Evolutionary conservation across 179 eudicot species (phyloP).

Genomic region (Beta macrorhiza): DNA sequence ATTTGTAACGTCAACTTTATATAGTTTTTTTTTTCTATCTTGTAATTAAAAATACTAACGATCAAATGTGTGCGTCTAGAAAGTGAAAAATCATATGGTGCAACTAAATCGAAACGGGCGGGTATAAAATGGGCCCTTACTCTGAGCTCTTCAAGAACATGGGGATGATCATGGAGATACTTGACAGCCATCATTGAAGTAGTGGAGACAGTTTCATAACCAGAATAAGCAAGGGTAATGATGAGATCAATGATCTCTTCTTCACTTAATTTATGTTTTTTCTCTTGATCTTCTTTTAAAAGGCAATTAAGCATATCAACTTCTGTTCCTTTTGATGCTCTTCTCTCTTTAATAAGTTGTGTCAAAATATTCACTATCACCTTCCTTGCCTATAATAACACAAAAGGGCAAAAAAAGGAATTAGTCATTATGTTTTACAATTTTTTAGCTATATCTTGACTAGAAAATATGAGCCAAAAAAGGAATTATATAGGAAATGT

Average conservation of each 20-base stretch:
- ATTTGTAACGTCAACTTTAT: neutral
- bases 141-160: constrained; percentile 75
- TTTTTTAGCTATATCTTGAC: neutral
- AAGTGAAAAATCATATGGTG: neutral
- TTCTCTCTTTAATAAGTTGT: constrained; percentile 60
- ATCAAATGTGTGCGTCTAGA: too few species aligned
- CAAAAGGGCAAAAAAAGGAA: neutral
- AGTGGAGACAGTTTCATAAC: constrained; percentile 95
- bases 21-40: too few species aligned
- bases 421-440: neutral
- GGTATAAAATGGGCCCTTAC: constrained; percentile 39
- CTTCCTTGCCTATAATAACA: constrained; percentile 67
- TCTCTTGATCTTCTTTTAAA: constrained; percentile 49
- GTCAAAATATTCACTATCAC: constrained; percentile 54
- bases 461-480: neutral
- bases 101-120: too few species aligned
- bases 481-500: too few species aligned
- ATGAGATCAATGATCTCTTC: constrained; percentile 95
- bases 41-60: too few species aligned
- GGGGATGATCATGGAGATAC: constrained; percentile 96
- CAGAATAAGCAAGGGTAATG: constrained; percentile 89
- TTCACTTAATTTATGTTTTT: constrained; percentile 53
- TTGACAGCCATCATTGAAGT: constrained; percentile 99
- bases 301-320: constrained; percentile 70
- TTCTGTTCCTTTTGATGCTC: constrained; percentile 40